Evolutionary conservation across 2,329 filamentous ascomycete genomes (phyloP).

Genomic region (Helminthosporium solani): DNA sequence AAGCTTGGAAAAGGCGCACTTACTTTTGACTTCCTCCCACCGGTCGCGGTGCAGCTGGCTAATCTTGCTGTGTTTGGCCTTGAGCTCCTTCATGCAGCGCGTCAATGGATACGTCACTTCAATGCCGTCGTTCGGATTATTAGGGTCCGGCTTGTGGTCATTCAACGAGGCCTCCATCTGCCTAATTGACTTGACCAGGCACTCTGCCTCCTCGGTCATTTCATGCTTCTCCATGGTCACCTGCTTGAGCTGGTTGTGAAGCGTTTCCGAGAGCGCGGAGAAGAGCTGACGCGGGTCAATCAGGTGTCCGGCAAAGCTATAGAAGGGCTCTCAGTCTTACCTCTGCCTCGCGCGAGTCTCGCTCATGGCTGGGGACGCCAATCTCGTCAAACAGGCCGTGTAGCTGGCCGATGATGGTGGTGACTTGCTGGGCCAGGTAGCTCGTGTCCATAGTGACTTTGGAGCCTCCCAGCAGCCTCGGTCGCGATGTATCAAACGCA

Average conservation of each 20-base stretch:
- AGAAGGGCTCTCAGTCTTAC: slow-evolving; percentile 52
- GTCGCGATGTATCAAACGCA: slow-evolving; percentile 22
- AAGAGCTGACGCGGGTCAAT: slow-evolving; percentile 68
- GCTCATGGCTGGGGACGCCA: slow-evolving; percentile 89
- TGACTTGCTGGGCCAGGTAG: slow-evolving; percentile 93
- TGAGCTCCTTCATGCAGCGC: slow-evolving; percentile 74
- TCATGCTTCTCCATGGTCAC: slow-evolving; percentile 88
- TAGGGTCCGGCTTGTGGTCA: slow-evolving; percentile 61
- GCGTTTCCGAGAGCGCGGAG: slow-evolving; percentile 82
- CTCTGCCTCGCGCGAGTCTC: slow-evolving; percentile 85
- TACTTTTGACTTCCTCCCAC: slow-evolving; percentile 94
- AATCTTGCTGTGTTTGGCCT: slow-evolving; percentile 81
- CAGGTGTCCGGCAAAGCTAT: not conserved
- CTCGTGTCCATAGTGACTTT: slow-evolving; percentile 74
- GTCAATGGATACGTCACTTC: slow-evolving; percentile 80
- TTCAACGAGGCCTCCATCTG: slow-evolving; percentile 93
- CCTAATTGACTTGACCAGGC: slow-evolving; percentile 78
- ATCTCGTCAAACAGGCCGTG: slow-evolving; percentile 97
- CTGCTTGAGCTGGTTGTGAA: slow-evolving; percentile 83
- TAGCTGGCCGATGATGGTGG: slow-evolving; percentile 86
- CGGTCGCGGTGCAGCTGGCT: slow-evolving; percentile 83
- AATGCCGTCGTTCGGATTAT: slow-evolving; percentile 63
- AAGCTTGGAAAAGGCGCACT: slow-evolving; percentile 33
- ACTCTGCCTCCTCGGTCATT: slow-evolving; percentile 85
- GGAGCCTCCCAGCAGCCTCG: slow-evolving; percentile 35